Conservation (phyloP, 164 flowering plant genomes). For the Amborella trichopoda region DNA sequence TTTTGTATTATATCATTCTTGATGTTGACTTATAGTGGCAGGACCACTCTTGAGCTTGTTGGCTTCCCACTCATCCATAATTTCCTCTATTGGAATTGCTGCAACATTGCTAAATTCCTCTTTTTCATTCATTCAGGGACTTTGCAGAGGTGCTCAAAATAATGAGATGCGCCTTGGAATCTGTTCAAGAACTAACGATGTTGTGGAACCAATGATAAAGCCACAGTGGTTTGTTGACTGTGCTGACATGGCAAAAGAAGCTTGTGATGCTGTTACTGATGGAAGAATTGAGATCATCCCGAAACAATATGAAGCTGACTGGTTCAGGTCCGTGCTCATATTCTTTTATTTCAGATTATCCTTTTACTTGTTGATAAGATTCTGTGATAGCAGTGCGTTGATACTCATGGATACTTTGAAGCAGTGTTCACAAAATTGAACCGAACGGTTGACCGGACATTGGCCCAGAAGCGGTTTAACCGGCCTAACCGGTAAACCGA, state of each 20-base stretch:
- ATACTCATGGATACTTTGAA: too few relatives aligned
- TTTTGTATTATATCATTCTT: too few relatives aligned
- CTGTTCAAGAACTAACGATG: constrained; percentile 88
- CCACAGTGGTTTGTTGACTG: constrained; percentile 95
- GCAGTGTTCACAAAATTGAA: too few relatives aligned
- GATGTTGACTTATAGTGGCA: too few relatives aligned
- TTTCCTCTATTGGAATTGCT: too few relatives aligned
- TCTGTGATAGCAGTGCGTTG: too few relatives aligned
- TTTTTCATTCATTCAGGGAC: constrained; percentile 34
- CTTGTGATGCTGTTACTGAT: constrained; percentile 71
- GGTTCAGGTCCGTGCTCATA: constrained; percentile 60
- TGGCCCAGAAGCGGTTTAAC: too few relatives aligned
- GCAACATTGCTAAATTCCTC: background rate
- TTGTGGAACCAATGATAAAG: constrained; percentile 91
- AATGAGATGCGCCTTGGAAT: constrained; percentile 95
- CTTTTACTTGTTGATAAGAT: background rate
- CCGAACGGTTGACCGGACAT: too few relatives aligned
- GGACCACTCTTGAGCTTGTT: too few relatives aligned
- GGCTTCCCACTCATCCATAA: too few relatives aligned
- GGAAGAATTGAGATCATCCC: constrained; percentile 77
- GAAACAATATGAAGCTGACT: constrained; percentile 75
- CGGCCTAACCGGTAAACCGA: too few relatives aligned
- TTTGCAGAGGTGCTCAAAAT: constrained; percentile 58
- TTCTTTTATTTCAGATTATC: background rate
- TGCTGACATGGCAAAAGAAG: constrained; percentile 52